Percentiles rank a stretch among this genome's conserved stretches.
These are phyloP conservation scores for Knufia fluminis DNA, from an alignment of 2,329 filamentous ascomycete genomes.

Conservation along the genomic window DNA sequence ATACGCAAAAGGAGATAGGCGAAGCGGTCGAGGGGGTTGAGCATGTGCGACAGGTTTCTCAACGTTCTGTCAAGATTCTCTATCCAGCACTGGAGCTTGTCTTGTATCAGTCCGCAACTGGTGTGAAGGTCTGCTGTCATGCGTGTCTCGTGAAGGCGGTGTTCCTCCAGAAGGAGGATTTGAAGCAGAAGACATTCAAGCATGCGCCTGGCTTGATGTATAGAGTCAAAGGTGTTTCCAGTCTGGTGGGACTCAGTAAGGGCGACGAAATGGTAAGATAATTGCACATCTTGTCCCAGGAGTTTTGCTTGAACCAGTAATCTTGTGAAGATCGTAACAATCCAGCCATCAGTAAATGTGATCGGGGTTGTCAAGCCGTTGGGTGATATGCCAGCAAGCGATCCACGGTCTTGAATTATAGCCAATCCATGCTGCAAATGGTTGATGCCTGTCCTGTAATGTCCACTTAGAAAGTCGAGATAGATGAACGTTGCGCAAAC, in stretches of 20 bases:
- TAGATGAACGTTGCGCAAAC: slow-evolving; percentile 35
- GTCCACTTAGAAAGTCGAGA: slow-evolving; percentile 33
- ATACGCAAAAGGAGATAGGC: slow-evolving; percentile 28
- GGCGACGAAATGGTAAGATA: slow-evolving; percentile 15
- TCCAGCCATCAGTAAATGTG: slow-evolving; percentile 13
- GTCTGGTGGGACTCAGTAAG: neutral
- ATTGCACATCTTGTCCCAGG: slow-evolving; percentile 21
- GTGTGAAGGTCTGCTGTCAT: slow-evolving; percentile 10
- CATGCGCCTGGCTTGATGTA: slow-evolving; percentile 18
- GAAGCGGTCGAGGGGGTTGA: slow-evolving; percentile 11
- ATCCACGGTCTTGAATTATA: slow-evolving; percentile 22
- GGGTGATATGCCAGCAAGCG: neutral
- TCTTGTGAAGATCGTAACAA: slow-evolving; percentile 25
- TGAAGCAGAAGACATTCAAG: slow-evolving; percentile 22
- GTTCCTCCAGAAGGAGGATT: slow-evolving; percentile 1
- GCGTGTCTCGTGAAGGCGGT: slow-evolving; percentile 12
- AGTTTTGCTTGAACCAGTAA: slow-evolving; percentile 25
- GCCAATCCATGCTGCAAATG: slow-evolving; percentile 28
- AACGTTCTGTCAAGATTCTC: slow-evolving; percentile 21
- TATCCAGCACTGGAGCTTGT: slow-evolving; percentile 18
- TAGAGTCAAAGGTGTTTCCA: slow-evolving; percentile 13
- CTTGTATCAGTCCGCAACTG: slow-evolving; percentile 3
- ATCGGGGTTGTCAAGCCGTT: neutral
- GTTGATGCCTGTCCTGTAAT: slow-evolving; percentile 22
- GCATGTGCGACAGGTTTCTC: slow-evolving; percentile 3